These are phyloP conservation scores for Panicum hallii DNA, from an alignment of 202 grass and related monocot genomes.

Conservation along the genomic window DNA sequence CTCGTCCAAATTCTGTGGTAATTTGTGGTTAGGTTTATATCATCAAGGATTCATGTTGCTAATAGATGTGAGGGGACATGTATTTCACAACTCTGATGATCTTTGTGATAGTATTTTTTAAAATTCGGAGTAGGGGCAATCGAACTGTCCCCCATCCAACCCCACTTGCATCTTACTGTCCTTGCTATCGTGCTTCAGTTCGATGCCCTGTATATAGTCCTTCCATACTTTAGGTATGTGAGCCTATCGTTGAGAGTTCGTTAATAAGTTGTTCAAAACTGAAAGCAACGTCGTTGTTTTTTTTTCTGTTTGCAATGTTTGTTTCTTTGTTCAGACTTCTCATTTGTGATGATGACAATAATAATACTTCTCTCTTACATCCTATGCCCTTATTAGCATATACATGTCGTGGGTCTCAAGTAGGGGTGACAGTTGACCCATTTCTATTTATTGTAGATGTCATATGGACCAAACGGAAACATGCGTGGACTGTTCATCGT, in stretches of 20 bases:
- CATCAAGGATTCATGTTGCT: too few species aligned
- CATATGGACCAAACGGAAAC: neutral
- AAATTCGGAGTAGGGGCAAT: neutral
- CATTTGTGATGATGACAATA: too few species aligned
- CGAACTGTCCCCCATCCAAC: neutral
- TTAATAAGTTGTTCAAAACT: neutral
- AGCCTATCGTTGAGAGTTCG: neutral
- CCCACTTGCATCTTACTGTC: neutral
- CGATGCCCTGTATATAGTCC: neutral
- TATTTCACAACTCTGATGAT: neutral
- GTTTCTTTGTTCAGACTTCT: neutral
- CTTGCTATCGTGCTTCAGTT: neutral
- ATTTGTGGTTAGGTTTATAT: too few species aligned
- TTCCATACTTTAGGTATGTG: neutral
- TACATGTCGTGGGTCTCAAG: neutral
- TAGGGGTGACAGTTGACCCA: neutral
- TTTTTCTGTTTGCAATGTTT: neutral
- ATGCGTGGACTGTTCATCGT: neutral
- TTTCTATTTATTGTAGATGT: neutral
- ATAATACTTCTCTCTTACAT: neutral
- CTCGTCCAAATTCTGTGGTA: too few species aligned
- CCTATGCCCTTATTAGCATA: neutral
- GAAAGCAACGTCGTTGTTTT: neutral
- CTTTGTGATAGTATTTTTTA: neutral
- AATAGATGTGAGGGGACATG: neutral